phyloP scores from a whole-genome alignment of 2,329 filamentous ascomycete species.

The Aspergillus udagawae region DNA sequence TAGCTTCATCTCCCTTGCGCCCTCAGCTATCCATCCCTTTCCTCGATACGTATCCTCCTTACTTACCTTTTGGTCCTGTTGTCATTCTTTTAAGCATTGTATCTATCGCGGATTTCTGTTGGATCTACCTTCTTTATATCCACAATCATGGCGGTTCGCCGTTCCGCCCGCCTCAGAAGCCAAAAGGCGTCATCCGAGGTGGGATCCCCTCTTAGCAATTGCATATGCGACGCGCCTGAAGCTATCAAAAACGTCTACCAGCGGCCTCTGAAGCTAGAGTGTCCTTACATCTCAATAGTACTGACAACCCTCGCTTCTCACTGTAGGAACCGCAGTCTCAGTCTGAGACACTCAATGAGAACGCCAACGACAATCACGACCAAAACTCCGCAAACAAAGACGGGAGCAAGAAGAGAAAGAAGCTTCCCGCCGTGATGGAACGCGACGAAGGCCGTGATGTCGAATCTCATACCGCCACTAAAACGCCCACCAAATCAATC shows the following conservation, averaged over 20 bases:
- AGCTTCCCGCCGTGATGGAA: constrained; percentile 46
- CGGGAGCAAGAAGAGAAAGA: constrained; percentile 12
- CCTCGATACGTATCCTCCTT: not conserved
- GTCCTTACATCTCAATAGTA: not conserved
- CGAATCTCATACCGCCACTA: constrained; percentile 20
- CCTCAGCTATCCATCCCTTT: not conserved
- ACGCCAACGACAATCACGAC: constrained; percentile 4
- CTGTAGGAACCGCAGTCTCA: constrained; percentile 20
- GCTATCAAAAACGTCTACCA: constrained; percentile 9
- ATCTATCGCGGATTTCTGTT: constrained; percentile 1
- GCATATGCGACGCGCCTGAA: constrained; percentile 5
- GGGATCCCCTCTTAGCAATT: constrained; percentile 9
- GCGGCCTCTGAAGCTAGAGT: not conserved
- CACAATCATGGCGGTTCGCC: constrained; percentile 34
- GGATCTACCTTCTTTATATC: not conserved
- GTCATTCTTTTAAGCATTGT: not conserved
- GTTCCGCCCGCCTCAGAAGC: constrained; percentile 39
- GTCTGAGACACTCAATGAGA: constrained; percentile 12
- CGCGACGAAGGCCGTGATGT: constrained; percentile 41
- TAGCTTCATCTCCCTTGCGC: not conserved
- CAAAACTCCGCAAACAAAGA: constrained; percentile 2
- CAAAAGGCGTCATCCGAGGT: constrained; percentile 31
- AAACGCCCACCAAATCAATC: constrained; percentile 4
- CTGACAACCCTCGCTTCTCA: not conserved
- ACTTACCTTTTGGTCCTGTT: not conserved